These are phyloP conservation scores for Lenwebbia sp. DNA, from an alignment of 345 rosid genomes.

Conservation along the genomic window DNA sequence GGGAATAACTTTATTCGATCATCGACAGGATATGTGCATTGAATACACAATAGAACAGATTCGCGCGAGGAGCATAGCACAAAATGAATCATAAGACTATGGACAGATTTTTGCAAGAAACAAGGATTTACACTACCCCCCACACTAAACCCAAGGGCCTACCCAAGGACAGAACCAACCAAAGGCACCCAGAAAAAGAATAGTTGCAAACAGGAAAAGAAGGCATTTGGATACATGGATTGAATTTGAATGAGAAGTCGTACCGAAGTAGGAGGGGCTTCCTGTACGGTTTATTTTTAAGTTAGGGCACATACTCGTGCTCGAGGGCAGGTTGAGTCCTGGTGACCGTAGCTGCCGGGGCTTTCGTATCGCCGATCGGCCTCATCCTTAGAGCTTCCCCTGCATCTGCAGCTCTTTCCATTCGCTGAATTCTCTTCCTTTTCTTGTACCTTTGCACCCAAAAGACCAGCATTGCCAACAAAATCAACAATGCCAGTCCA, in stretches of 20 bases:
- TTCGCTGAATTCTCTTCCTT: slow-evolving; percentile 48
- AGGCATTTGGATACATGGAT: not conserved
- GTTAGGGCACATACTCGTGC: slow-evolving; percentile 65
- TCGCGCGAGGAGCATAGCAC: slow-evolving; percentile 29
- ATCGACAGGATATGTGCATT: not conserved
- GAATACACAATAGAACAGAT: slow-evolving; percentile 12
- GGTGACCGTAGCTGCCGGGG: slow-evolving; percentile 63
- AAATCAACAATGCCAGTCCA: slow-evolving; percentile 38
- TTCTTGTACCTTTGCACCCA: slow-evolving; percentile 50
- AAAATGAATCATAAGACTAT: slow-evolving; percentile 38
- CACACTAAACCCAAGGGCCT: not conserved
- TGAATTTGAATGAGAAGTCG: not conserved
- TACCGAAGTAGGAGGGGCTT: not conserved
- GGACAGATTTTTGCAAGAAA: not conserved
- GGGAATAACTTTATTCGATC: not conserved
- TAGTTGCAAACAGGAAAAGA: not conserved
- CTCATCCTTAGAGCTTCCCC: slow-evolving; percentile 81
- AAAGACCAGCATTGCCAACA: slow-evolving; percentile 33
- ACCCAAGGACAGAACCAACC: not conserved
- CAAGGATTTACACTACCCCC: not conserved
- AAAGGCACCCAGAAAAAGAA: not conserved
- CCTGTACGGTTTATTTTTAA: not conserved
- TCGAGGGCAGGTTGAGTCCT: slow-evolving; percentile 86
- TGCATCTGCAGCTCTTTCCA: slow-evolving; percentile 87
- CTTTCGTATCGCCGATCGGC: slow-evolving; percentile 53